Base-by-base conservation (phyloP, 768 basidiomycete genomes). In the Leccinum variicolor region DNA sequence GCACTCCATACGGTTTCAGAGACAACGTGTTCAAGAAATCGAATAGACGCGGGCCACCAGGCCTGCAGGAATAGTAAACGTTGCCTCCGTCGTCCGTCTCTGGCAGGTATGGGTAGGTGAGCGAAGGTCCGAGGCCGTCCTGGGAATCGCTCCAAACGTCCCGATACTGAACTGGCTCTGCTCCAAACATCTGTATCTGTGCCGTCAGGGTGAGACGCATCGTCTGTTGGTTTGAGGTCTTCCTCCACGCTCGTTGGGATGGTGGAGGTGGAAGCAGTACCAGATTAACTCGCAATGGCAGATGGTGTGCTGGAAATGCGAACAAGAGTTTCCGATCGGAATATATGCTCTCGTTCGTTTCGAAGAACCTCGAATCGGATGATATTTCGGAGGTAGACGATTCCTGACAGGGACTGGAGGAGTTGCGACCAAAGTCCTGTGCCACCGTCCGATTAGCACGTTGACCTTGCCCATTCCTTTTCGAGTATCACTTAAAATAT, bases 11-110 rank as follows among this genome's bases (percentile, higher is more conserved):
- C 4, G 72, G 74, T 26, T 85, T 81, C 64, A 87, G 67, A 0
- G 88, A 79, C 13, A 88, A 68, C 6, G 80, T 81, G 15, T 79
- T 79, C 43, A 92, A 66, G 6, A 89, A 72, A 65, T 92, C 89
- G 57, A 79, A 89, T 6, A 90, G 66, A 45, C 81, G 80, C 2
- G 84, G 77, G 1, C 88, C 89, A 21, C 82, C 80, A 8, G 86
- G 84, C 25, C 90, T 83, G 63, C 83, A 87, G 6, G 89, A 90
- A 26, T 85, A 76, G 52, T 76, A 74, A 5, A 77, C 78, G 2
- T 79, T 79, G 2, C 76, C 78, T 52, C 77, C 76, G 26, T 77
- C 76, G 4, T 79, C 76, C 1, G 78, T 79, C 60, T 75, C 69
- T 5, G 76, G 78, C 10, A 85, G 70, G 64, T 81, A 85, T 3